Evolutionary conservation across 495 filamentous ascomycete species (phyloP).

Genomic region (Apiosordaria backusii): DNA sequence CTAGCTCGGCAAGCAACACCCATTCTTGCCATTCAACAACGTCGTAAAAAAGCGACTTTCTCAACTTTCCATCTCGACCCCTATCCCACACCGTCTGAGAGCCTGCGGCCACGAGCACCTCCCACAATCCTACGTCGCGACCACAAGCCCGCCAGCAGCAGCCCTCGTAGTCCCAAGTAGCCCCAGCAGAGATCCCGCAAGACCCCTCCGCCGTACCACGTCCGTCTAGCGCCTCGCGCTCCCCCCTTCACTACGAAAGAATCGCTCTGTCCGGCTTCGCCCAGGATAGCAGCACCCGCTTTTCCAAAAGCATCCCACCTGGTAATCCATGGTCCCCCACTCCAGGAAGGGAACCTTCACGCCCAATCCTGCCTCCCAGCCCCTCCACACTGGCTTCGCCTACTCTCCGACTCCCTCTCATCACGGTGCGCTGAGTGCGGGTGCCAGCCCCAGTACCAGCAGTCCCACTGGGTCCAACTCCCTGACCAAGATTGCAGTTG

Average conservation of each 20-base stretch:
- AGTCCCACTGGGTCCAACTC: constrained; percentile 59
- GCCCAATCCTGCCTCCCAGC: constrained; percentile 50
- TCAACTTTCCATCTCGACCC: neutral
- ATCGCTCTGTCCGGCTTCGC: constrained; percentile 28
- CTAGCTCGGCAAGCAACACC: neutral
- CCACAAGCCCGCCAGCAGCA: neutral
- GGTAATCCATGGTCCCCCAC: constrained; percentile 39
- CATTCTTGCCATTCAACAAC: neutral
- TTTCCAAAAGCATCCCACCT: constrained; percentile 16
- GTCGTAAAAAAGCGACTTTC: neutral
- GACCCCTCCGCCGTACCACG: neutral
- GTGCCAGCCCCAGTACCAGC: constrained; percentile 62
- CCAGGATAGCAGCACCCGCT: constrained; percentile 31
- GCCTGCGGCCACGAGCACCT: neutral
- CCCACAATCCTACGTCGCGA: neutral
- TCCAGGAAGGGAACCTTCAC: constrained; percentile 52
- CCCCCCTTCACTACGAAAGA: constrained; percentile 6
- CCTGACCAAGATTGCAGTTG: constrained; percentile 82
- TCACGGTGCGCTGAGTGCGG: constrained; percentile 51
- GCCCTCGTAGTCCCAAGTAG: neutral
- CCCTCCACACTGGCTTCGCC: constrained; percentile 44
- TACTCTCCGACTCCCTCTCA: constrained; percentile 49
- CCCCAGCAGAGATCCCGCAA: neutral
- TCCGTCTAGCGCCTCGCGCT: neutral
- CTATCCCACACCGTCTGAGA: neutral